A percentile compares a stretch with the other conserved stretches of the same genome.
phyloP scores from a whole-genome alignment of 2,329 filamentous ascomycete species.

The Daldinia sp. region DNA sequence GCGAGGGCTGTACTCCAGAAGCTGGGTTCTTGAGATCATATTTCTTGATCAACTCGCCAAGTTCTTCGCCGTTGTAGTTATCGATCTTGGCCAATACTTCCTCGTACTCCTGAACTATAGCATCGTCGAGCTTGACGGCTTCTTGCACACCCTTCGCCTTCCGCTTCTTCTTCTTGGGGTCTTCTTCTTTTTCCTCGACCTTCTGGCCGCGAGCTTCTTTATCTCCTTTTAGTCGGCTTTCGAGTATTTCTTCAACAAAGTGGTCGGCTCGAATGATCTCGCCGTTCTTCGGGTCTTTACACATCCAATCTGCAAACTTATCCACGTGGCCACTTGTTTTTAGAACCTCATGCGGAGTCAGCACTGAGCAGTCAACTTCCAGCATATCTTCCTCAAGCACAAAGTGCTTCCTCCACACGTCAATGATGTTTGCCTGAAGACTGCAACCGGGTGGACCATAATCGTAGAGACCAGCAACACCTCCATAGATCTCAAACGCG shows the following conservation, averaged over 20 bases:
- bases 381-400: slow-evolving; percentile 95
- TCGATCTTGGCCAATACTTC: slow-evolving; percentile 92
- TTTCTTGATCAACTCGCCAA: slow-evolving; percentile 89
- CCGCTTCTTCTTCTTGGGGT: slow-evolving; percentile 83
- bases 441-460: slow-evolving; percentile 91
- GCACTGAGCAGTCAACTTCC: slow-evolving; percentile 91
- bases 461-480: slow-evolving; percentile 89
- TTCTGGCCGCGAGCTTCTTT: slow-evolving; percentile 91
- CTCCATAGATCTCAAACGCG: slow-evolving; percentile 94
- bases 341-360: slow-evolving; percentile 93
- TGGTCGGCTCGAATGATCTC: slow-evolving; percentile 97
- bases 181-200: slow-evolving; percentile 80
- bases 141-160: slow-evolving; percentile 82
- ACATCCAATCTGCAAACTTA: slow-evolving; percentile 99
- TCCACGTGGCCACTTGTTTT: slow-evolving; percentile 98
- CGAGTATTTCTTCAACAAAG: slow-evolving; percentile 93
- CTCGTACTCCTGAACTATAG: slow-evolving; percentile 88
- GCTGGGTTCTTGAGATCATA: slow-evolving; percentile 90
- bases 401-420: slow-evolving; percentile 93
- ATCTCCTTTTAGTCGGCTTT: slow-evolving; percentile 87
- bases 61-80: slow-evolving; percentile 89
- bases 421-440: slow-evolving; percentile 88
- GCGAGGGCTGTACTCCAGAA: slow-evolving; percentile 79
- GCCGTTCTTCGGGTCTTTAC: slow-evolving; percentile 96
- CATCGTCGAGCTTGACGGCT: slow-evolving; percentile 87